These are phyloP conservation scores for Phanerochaete sordida DNA, from an alignment of 768 basidiomycete species.

Conservation along the genomic window DNA sequence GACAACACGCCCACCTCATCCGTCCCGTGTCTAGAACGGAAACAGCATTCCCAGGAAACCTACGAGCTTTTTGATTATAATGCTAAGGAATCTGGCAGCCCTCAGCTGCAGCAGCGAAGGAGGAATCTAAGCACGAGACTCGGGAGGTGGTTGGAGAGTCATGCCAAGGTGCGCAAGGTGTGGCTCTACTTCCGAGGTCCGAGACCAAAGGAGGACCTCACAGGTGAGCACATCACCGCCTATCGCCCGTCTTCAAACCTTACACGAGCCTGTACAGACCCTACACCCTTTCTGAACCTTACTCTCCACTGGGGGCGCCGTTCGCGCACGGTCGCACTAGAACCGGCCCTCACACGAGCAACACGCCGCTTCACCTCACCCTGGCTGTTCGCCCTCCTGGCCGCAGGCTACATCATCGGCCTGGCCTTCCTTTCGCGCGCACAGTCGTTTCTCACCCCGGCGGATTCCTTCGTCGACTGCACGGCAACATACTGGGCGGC, in stretches of 20 bases:
- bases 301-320: conserved; percentile 31
- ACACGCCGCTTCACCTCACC: conserved; percentile 51
- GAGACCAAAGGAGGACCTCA: conserved; percentile 48
- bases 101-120: too few species aligned
- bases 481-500: conserved; percentile 68
- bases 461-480: conserved; percentile 61
- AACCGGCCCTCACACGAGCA: conserved; percentile 46
- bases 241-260: conserved; percentile 4
- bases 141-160: background rate
- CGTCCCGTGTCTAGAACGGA: background rate
- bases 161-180: conserved; percentile 17
- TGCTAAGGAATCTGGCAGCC: background rate
- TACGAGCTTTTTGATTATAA: background rate
- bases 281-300: conserved; percentile 51
- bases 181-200: conserved; percentile 55
- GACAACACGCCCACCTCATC: background rate
- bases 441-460: conserved; percentile 68
- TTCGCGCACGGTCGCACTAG: conserved; percentile 34
- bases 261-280: conserved; percentile 34
- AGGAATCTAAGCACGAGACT: background rate
- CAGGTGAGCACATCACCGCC: conserved; percentile 33
- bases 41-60: background rate
- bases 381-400: conserved; percentile 54
- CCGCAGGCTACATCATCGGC: conserved; percentile 61
- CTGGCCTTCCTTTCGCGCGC: conserved; percentile 71